Evolutionary conservation across 2,329 filamentous ascomycete species (phyloP).

Genomic region (Fusarium concolor): DNA sequence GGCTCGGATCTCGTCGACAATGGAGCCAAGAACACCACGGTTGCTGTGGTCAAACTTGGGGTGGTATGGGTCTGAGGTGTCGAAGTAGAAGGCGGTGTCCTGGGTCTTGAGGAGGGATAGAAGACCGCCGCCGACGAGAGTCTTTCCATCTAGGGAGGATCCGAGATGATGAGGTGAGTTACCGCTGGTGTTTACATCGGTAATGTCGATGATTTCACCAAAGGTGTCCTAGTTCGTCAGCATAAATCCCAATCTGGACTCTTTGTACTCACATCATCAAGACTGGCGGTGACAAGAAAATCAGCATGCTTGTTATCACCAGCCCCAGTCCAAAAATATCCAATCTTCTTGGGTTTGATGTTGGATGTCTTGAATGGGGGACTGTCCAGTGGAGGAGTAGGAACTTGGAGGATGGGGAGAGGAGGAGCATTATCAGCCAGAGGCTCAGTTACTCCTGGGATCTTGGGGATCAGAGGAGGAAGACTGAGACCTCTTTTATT

Average conservation of each 20-base stretch:
- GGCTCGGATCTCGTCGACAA: conserved; percentile 71
- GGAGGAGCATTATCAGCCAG: conserved; percentile 63
- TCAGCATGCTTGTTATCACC: conserved; percentile 70
- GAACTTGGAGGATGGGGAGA: conserved; percentile 68
- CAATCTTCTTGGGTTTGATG: conserved; percentile 73
- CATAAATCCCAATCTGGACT: fast-evolving
- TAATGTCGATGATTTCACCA: conserved; percentile 67
- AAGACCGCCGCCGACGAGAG: conserved; percentile 67
- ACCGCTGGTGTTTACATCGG: conserved; percentile 68
- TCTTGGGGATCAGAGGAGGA: conserved; percentile 67
- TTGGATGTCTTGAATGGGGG: conserved; percentile 64
- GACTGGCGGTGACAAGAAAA: conserved; percentile 68
- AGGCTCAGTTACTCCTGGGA: conserved; percentile 69
- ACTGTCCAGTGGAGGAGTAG: conserved; percentile 68
- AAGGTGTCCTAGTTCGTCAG: conserved; percentile 64
- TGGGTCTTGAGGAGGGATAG: conserved; percentile 70
- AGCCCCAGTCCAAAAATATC: conserved; percentile 72
- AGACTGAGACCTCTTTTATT: conserved; percentile 52
- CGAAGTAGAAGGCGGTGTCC: conserved; percentile 72
- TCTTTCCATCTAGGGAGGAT: conserved; percentile 66
- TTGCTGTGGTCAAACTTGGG: conserved; percentile 71
- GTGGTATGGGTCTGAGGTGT: conserved; percentile 67
- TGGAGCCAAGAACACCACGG: conserved; percentile 67
- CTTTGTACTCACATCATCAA: conserved; percentile 62
- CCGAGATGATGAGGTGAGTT: conserved; percentile 72